Evolutionary conservation across 1,284 basidiomycete species (phyloP).

Genomic region (Melampsora americana): DNA sequence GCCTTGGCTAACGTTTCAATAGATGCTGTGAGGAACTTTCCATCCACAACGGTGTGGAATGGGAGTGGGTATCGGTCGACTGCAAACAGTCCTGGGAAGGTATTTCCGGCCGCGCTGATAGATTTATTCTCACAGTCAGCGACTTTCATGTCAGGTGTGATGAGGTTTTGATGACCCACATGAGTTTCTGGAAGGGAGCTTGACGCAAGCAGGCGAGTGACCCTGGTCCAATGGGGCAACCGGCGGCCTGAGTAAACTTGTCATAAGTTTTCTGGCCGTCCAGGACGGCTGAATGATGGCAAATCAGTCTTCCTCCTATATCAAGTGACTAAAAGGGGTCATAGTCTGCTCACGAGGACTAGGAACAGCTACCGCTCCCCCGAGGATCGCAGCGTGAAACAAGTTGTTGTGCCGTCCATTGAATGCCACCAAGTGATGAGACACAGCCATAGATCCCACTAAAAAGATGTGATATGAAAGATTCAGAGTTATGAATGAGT

Average conservation of each 20-base stretch:
- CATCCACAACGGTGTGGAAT: background rate
- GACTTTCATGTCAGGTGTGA: background rate
- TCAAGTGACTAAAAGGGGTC: background rate
- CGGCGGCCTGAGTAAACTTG: background rate
- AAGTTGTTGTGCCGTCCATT: background rate
- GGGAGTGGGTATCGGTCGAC: background rate
- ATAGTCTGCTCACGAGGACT: background rate
- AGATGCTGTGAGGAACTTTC: background rate
- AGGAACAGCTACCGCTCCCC: background rate
- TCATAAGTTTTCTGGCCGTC: background rate
- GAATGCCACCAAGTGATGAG: slow-evolving; percentile 2
- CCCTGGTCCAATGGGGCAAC: background rate
- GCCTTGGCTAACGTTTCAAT: background rate
- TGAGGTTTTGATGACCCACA: background rate
- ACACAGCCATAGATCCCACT: background rate
- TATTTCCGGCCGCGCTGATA: background rate
- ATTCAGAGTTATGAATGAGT: background rate
- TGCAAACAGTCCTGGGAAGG: background rate
- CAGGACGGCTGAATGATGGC: background rate
- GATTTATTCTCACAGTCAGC: background rate
- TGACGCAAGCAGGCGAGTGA: background rate
- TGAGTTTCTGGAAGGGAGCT: background rate
- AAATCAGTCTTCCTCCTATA: background rate
- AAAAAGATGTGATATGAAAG: background rate
- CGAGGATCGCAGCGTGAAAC: background rate